Evolutionary conservation across 768 basidiomycete genomes (phyloP), one percentile per base, ranked within the genome.

Genomic region (Galerina sulciceps): DNA sequence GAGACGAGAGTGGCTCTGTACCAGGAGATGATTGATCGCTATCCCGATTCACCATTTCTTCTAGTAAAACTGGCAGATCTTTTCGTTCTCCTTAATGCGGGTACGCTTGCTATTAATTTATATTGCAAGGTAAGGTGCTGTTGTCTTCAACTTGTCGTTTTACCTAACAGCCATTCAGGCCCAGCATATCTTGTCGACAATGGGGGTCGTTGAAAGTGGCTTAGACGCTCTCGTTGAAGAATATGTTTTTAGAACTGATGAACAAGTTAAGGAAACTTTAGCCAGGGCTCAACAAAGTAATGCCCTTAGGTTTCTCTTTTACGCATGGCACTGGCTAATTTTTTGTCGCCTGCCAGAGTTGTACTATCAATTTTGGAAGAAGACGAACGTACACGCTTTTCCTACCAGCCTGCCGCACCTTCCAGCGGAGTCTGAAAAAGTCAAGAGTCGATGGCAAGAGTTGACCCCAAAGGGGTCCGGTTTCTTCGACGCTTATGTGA

Each of bases 341-440:
- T 15, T 5, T n/a, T 6, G 13, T 11, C n/a, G 36, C 42, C 22
- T 1, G 18, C 4, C 41, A 58, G 59, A 37, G 37, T 37, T 40
- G 18, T 65, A 57, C 61, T 54, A 65, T 63, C 61, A 68, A 45
- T 42, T 55, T 41, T 69, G 69, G 68, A 54, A 57, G 34, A 43
- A 62, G 41, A 65, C 73, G 46, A 65, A 60, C 26, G 54, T 64
- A 41, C 58, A 65, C 18, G 42, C 11, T 13, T 71, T 71, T 47
- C 70, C 71, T 22, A 53, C 63, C n/a, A 49, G 46, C 49, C 53
- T 68, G 37, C 64, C 65, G 4, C 62, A 62, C 11, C 56, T 64
- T 38, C 73, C 69, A n/a, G 9, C 26, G 9, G 70, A 63, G 10
- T 61, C 65, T 53, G 59, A 69, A 42, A 47, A 55, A 8, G 34